Evolutionary conservation across 2,329 filamentous ascomycete genomes (phyloP).

Genomic region (Penicillium sp.): DNA sequence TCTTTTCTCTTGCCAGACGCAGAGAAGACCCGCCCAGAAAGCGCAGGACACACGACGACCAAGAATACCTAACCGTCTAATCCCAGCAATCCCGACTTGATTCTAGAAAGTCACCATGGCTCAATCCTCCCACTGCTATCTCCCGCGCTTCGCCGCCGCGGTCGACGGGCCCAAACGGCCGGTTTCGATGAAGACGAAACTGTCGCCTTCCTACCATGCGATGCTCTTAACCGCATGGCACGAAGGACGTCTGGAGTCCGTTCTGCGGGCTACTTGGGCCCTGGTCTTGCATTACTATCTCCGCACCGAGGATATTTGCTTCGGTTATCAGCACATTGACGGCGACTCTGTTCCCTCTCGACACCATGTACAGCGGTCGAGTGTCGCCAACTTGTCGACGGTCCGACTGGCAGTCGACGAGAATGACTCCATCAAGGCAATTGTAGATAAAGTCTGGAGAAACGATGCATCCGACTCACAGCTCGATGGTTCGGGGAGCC

Average conservation of each 20-base stretch:
- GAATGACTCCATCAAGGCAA: constrained; percentile 25
- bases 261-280: constrained; percentile 47
- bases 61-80: too few species aligned
- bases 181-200: constrained; percentile 36
- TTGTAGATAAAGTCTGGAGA: constrained; percentile 29
- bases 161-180: constrained; percentile 32
- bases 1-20: too few species aligned
- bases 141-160: constrained; percentile 35
- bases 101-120: constrained; percentile 22
- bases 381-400: constrained; percentile 16
- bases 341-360: constrained; percentile 16
- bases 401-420: constrained; percentile 31
- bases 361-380: constrained; percentile 21
- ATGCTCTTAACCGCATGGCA: constrained; percentile 34
- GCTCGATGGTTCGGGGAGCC: constrained; percentile 9
- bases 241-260: constrained; percentile 23
- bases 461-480: constrained; percentile 9
- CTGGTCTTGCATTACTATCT: constrained; percentile 48
- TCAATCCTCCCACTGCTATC: constrained; percentile 34
- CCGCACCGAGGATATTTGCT: constrained; percentile 48
- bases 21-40: too few species aligned
- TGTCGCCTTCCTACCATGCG: constrained; percentile 29
- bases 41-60: too few species aligned
- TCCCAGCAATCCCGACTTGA: neutral
- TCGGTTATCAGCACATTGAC: constrained; percentile 42